Evolutionary conservation across 2,329 filamentous ascomycete genomes (phyloP).

Genomic region (Penicillium sp.): DNA sequence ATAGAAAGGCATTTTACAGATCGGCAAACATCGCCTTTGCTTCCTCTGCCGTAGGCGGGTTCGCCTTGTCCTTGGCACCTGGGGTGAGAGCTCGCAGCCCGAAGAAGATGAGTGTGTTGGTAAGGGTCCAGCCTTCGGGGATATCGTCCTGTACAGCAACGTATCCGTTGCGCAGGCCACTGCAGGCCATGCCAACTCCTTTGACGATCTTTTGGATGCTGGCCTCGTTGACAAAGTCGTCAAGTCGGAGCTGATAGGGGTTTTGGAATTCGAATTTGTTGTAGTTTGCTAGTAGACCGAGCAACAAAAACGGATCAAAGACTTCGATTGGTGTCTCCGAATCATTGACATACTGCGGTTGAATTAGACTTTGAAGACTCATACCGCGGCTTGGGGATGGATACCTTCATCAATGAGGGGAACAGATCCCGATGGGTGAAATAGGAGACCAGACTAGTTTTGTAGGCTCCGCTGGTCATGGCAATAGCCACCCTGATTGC

Average conservation of each 20-base stretch:
- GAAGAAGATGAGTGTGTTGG: slow-evolving; percentile 78
- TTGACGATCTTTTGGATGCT: slow-evolving; percentile 80
- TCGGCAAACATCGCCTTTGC: slow-evolving; percentile 78
- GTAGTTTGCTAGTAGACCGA: slow-evolving; percentile 91
- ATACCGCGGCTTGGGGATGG: neutral
- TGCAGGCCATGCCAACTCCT: slow-evolving; percentile 73
- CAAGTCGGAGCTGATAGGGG: slow-evolving; percentile 85
- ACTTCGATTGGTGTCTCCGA: slow-evolving; percentile 64
- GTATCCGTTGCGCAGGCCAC: slow-evolving; percentile 70
- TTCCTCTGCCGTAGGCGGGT: slow-evolving; percentile 72
- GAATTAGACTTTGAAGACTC: slow-evolving; percentile 10
- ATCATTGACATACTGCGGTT: slow-evolving; percentile 75
- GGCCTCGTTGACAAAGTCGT: slow-evolving; percentile 91
- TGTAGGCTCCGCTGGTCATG: slow-evolving; percentile 89
- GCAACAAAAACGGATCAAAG: slow-evolving; percentile 75
- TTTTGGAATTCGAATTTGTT: slow-evolving; percentile 99
- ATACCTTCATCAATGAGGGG: slow-evolving; percentile 88
- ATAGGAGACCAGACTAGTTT: slow-evolving; percentile 91
- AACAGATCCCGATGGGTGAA: slow-evolving; percentile 95
- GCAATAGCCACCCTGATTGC: slow-evolving; percentile 80
- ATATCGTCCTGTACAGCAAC: slow-evolving; percentile 85
- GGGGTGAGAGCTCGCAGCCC: slow-evolving; percentile 76
- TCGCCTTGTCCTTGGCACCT: slow-evolving; percentile 61
- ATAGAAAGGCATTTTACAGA: slow-evolving; percentile 54
- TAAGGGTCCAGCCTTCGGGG: slow-evolving; percentile 84